Evolutionary conservation across 2,329 filamentous ascomycete species (phyloP), one percentile per base, ranked within the genome.

Genomic region (Pyrenochaeta sp.): DNA sequence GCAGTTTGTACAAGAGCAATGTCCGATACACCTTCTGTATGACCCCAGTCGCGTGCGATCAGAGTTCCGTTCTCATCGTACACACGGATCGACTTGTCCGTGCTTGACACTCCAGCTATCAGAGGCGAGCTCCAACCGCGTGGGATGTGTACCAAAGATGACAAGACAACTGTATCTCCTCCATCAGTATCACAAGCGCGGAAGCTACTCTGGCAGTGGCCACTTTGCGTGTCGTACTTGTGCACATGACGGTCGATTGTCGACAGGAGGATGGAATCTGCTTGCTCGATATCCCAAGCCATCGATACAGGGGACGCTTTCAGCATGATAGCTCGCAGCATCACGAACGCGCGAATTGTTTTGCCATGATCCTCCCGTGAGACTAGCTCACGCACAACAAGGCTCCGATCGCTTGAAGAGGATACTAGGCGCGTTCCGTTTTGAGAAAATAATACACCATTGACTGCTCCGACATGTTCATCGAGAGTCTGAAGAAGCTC

Each of bases 11-110:
- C 50, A 6, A 96, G 74, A 3, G 88, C 82, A 13, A 95, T 84
- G 48, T 92, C 92, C 37, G 89, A 96, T 53, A 99, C 90, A 7
- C 92, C 88, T 65, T 96, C 92, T 0, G 92, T 96, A 59, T 99
- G 94, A 1, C 94, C 94, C 83, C 91, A 96, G 72, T 97, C 94
- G 27, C 90, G 85, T 36, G 91, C 88, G 19, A 97, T 74, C 44
- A 99, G 86, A 2, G 77, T 74, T 7, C 93, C 92, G 28, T 83
- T 85, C 49, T 87, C 85, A 56, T 96, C 89, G 61, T 99, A 99
- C 11, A 99, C 76, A 23, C 94, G 81, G 42, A 99, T 87, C 1
- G 94, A 97, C 68, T 97, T 99, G 71, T 99, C 94, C 1, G 90
- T 96, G 58, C 92, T 92, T 7, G 93, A 96, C 8, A 94, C 81